Evolutionary conservation across 805 yeast genomes (phyloP), one percentile per base, ranked within the genome.

Genomic region (Saccharomycopsis synnaedendra): DNA sequence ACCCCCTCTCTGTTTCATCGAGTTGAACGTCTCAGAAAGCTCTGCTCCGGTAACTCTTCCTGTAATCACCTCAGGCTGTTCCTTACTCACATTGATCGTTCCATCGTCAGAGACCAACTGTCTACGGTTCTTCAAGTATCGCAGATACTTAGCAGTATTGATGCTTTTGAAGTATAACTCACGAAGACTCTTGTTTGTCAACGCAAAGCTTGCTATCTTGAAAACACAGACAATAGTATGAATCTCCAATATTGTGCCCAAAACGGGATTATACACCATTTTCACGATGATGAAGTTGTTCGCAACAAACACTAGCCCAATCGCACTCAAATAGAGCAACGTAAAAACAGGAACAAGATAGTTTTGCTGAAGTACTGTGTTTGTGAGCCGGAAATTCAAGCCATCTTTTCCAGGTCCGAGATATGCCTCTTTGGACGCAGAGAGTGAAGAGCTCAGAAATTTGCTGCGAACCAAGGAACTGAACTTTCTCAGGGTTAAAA

Each of bases 161-260:
- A 52, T 52, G 4, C 53, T 46, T 43, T 46, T 54, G 44, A 53
- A 43, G 41, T 60, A 59, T 33, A 68, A 61, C 34, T 60, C 63
- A 10, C 75, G 59, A 9, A 71, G 62, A 48, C 71, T 74, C n/a
- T 65, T 58, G 56, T 71, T 71, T 3, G 75, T 64, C 40, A 71
- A 57, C 3, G 67, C 69, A 48, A 64, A 71, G 28, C 74, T 69
- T 2, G 64, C 57, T 4, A 70, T 61, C 50, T 71, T 71, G 49
- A 70, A 57, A 46, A 66, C 62, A 19, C 69, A 54, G 10, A 69
- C 62, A 33, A 71, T 60, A 10, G 72, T 66, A 53, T 64, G 68
- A 35, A 65, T 49, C 47, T 66, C 71, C 43, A 70, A 63, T 2
- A 62, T 46, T 1, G 74, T 69, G 29, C 75, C 75, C n/a, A 70